phyloP scores from a whole-genome alignment of 495 filamentous ascomycete genomes.

The Pyronema omphalodes region DNA sequence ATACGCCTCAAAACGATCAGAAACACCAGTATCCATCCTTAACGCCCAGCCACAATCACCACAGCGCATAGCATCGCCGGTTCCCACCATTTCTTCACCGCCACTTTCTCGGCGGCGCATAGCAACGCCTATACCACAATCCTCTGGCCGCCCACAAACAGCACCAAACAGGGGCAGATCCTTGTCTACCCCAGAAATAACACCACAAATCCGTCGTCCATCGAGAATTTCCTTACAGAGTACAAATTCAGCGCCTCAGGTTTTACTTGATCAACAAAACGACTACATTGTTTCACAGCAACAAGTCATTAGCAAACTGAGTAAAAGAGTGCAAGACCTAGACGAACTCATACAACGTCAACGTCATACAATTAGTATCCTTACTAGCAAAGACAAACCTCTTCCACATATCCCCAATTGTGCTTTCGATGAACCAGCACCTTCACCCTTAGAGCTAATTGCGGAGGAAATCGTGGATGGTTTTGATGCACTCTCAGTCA shows the following conservation, averaged over 20 bases:
- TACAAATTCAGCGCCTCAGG: background rate
- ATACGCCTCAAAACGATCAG: too few relatives aligned
- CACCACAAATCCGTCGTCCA: background rate
- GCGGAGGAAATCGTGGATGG: conserved; percentile 1
- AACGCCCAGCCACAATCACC: too few relatives aligned
- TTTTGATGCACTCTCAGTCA: background rate
- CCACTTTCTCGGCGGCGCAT: too few relatives aligned
- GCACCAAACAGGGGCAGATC: background rate
- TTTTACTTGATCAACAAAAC: background rate
- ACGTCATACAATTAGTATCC: background rate
- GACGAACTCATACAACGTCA: background rate
- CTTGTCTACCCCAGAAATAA: background rate
- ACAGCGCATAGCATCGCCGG: too few relatives aligned
- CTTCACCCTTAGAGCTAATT: background rate
- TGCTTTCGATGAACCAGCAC: background rate
- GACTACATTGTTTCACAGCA: background rate
- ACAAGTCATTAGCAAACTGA: background rate
- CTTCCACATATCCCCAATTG: background rate
- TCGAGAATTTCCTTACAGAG: background rate
- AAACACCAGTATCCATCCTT: too few relatives aligned
- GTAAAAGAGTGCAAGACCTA: background rate
- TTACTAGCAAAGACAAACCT: background rate
- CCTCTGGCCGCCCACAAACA: too few relatives aligned
- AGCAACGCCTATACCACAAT: too few relatives aligned
- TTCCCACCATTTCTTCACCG: too few relatives aligned